Conservation (phyloP, 306 rosid species). For the Comarum palustre region DNA sequence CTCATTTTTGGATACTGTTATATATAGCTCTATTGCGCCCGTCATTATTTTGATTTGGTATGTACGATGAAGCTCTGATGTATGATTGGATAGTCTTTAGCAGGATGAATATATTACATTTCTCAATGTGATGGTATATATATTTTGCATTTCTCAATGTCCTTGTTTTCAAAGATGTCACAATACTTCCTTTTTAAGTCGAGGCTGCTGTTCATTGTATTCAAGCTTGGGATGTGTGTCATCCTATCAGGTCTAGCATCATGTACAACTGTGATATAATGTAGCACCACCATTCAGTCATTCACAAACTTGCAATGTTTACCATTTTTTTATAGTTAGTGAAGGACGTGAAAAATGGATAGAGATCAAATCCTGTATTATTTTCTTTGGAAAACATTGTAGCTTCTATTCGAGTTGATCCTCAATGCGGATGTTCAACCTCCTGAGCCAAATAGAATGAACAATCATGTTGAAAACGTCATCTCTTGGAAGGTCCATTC, state of each 20-base stretch:
- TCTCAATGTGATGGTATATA: conserved; percentile 1
- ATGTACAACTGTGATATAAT: background rate
- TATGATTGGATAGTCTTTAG: conserved; percentile 21
- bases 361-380: too few relatives aligned
- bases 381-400: too few relatives aligned
- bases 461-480: conserved; percentile 45
- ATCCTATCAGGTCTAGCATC: background rate
- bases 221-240: too few relatives aligned
- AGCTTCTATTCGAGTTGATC: conserved; percentile 8
- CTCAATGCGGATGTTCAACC: conserved; percentile 33
- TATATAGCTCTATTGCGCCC: conserved; percentile 33
- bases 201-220: background rate
- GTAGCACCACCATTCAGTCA: too few relatives aligned
- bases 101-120: conserved; percentile 11
- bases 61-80: conserved; percentile 32
- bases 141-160: background rate
- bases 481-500: conserved; percentile 36
- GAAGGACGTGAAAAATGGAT: too few relatives aligned
- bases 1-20: conserved; percentile 44
- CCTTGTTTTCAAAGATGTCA: background rate
- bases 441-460: conserved; percentile 46
- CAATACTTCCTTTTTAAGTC: background rate
- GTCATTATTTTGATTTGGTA: conserved; percentile 32
- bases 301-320: too few relatives aligned
- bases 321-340: too few relatives aligned